These are phyloP conservation scores for Aspergillus sp. DNA, from an alignment of 2,329 filamentous ascomycete genomes.

Conservation along the genomic window DNA sequence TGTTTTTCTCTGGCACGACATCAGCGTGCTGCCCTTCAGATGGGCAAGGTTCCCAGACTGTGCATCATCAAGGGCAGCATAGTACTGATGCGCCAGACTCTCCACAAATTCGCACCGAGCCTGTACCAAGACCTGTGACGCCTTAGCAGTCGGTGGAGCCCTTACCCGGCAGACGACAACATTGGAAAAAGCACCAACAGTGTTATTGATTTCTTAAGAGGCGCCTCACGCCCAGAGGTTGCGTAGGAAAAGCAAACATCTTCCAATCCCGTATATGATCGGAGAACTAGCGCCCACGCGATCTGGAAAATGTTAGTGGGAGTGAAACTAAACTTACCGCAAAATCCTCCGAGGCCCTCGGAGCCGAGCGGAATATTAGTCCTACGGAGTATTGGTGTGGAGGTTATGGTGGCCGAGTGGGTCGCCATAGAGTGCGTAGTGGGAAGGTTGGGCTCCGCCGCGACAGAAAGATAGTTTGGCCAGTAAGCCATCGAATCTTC, in stretches of 20 bases:
- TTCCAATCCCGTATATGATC: constrained; percentile 35
- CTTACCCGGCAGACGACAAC: constrained; percentile 9
- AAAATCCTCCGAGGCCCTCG: constrained; percentile 2
- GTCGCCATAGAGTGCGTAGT: neutral
- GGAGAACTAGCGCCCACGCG: constrained; percentile 40
- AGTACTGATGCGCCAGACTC: constrained; percentile 8
- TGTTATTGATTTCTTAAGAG: constrained; percentile 34
- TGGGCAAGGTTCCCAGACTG: constrained; percentile 12
- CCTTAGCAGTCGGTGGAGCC: neutral
- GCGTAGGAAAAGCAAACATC: constrained; percentile 44
- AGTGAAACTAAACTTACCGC: constrained; percentile 15
- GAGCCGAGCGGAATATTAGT: constrained; percentile 26
- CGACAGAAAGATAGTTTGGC: neutral
- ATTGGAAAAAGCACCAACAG: constrained; percentile 34
- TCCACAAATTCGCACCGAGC: constrained; percentile 9
- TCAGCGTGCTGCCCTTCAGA: constrained; percentile 9
- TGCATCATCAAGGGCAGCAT: constrained; percentile 1
- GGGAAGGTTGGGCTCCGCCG: constrained; percentile 4
- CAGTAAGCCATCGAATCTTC: constrained; percentile 1
- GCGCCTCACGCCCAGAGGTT: constrained; percentile 40
- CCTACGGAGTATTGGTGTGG: neutral
- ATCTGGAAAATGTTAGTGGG: constrained; percentile 35
- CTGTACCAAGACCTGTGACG: neutral
- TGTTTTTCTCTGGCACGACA: constrained; percentile 10
- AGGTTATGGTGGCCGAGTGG: neutral